These are phyloP conservation scores for Rubia peregrina DNA, from an alignment of 305 asterid genomes.

Conservation along the genomic window DNA sequence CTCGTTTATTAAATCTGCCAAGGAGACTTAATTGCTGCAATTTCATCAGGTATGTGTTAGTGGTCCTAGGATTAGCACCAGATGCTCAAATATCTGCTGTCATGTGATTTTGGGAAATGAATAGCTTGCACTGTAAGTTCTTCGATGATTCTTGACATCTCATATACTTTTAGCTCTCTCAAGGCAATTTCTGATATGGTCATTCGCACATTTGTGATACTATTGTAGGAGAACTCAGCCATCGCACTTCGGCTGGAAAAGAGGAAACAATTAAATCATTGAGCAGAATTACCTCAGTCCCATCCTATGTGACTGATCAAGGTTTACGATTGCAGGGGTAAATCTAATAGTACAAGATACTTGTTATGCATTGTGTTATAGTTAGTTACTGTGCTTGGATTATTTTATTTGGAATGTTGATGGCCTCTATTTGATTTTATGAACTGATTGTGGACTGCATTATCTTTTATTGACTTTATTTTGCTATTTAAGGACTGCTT, in stretches of 20 bases:
- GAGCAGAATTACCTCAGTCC: no score
- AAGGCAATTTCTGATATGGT: not conserved
- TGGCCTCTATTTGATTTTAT: no score
- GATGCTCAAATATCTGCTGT: constrained; percentile 47
- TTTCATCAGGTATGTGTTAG: constrained; percentile 53
- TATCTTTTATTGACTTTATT: no score
- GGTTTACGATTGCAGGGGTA: no score
- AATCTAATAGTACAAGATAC: no score
- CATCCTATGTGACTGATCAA: no score
- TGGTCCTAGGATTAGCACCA: constrained; percentile 65
- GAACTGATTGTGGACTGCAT: no score
- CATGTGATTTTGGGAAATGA: constrained; percentile 26
- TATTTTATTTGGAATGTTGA: no score
- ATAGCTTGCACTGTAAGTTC: constrained; percentile 1
- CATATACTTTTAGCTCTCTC: not conserved
- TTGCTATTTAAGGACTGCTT: no score
- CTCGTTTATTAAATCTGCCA: constrained; percentile 9
- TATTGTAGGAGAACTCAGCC: not conserved
- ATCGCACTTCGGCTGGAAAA: not conserved
- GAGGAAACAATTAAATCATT: no score
- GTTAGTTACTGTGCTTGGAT: no score
- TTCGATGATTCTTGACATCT: not conserved
- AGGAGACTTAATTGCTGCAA: constrained; percentile 10
- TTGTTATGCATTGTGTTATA: no score
- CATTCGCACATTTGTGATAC: not conserved